Base-by-base conservation (phyloP, 371 early-diverging fungal genomes). In the Cokeromyces recurvatus region DNA sequence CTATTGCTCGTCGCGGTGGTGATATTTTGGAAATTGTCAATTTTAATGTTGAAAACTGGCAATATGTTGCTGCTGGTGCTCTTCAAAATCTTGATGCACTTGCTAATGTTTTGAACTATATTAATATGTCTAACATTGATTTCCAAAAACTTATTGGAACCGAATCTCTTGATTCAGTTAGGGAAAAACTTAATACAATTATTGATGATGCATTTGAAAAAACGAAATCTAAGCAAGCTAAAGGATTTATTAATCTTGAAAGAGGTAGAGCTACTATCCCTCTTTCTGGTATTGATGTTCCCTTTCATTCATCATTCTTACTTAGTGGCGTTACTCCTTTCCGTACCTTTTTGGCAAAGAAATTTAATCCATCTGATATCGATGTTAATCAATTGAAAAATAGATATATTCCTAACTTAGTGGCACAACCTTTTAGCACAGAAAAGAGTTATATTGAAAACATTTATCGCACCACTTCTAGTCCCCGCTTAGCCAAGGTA, bases 231-330 rank as follows among this genome's bases (percentile, higher is more conserved):
- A 82, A 82, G 68, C 44, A 68, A 44, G 77, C 67, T 19, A 71
- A 75, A 43, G 87, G 87, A 27, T 57, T 74, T 39, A 66, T 92
- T 44, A 59, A 67, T 40, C 84, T 87, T 29, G 91, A 90, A 52
- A 89, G 95, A 55, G 94, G 93, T 41, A 72, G 82, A 45, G 92
- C 95, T 12, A 93, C 96, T 24, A 90, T 93, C 31, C 95, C 95
- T 25, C 62, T 95, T 12, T 74, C 79, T n/a, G 95, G 95, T 47
- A 89, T 95, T 48, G 96, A 95, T 62, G 91, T 95, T 41, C 96
- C 96, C 29, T 95, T 94, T 87, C 96, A 95, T 74, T 95, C 95
- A 2, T 77, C 81, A 43, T 90, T 91, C 85, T 77, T 95, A 61
- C 64, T 85, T 21, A 82, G 80, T 43, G 94, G 94, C 63, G 92